These are phyloP conservation scores for Effrenium voratum DNA, from an alignment of 73 alveolate genomes.

Conservation along the genomic window DNA sequence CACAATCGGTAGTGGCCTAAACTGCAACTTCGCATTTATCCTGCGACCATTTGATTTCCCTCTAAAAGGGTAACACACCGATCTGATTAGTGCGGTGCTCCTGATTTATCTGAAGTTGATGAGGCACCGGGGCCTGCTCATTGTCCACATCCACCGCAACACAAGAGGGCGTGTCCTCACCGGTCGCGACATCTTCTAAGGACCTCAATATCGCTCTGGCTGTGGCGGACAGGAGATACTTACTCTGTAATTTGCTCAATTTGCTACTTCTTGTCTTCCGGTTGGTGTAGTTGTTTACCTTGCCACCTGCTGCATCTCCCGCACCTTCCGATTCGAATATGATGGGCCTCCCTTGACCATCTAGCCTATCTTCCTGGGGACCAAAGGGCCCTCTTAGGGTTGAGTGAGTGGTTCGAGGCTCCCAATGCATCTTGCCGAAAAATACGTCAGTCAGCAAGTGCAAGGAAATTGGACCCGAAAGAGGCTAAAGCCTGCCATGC, in stretches of 20 bases:
- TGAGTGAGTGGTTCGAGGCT: no score
- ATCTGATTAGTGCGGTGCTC: background rate
- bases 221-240: background rate
- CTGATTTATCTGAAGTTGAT: background rate
- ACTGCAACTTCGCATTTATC: background rate
- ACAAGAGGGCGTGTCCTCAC: background rate
- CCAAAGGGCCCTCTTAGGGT: no score
- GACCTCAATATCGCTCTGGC: background rate
- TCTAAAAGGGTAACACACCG: background rate
- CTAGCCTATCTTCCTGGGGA: no score
- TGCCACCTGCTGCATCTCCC: no score
- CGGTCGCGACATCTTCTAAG: conserved; percentile 21
- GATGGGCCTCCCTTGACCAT: no score
- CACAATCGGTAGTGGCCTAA: background rate
- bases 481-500: no score
- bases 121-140: conserved; percentile 13
- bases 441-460: no score
- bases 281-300: background rate
- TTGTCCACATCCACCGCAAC: conserved; percentile 38
- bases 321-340: no score
- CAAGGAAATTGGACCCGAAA: no score
- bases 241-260: background rate
- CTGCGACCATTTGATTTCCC: background rate
- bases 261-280: background rate
- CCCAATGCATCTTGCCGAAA: no score